These are phyloP conservation scores for Alternaria burnsii DNA, from an alignment of 2,329 filamentous ascomycete species.

Conservation along the genomic window DNA sequence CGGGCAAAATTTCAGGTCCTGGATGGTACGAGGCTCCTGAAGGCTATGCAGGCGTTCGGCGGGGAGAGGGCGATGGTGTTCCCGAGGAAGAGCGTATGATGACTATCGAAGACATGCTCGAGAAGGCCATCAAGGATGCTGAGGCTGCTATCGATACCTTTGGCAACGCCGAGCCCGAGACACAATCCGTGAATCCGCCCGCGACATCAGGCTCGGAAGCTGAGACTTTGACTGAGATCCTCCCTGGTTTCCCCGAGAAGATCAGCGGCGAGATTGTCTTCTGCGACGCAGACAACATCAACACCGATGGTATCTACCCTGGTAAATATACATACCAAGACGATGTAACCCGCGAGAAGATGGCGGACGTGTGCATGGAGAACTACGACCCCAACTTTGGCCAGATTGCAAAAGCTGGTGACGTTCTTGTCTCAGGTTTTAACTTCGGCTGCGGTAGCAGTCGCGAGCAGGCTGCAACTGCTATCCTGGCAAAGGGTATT, in stretches of 20 bases:
- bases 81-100: constrained; percentile 70
- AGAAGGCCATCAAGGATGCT: constrained; percentile 73
- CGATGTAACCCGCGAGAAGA: constrained; percentile 75
- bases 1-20: constrained; percentile 76
- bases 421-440: constrained; percentile 85
- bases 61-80: constrained; percentile 76
- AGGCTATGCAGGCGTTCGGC: constrained; percentile 70
- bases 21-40: constrained; percentile 79
- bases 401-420: constrained; percentile 68
- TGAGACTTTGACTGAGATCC: constrained; percentile 69
- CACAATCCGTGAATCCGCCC: constrained; percentile 43
- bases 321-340: constrained; percentile 95
- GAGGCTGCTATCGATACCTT: constrained; percentile 68
- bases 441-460: constrained; percentile 88
- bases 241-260: constrained; percentile 85
- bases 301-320: constrained; percentile 92
- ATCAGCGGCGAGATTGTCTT: constrained; percentile 89
- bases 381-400: constrained; percentile 86
- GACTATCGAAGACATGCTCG: constrained; percentile 74
- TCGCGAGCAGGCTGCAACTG: constrained; percentile 87
- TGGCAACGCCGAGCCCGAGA: constrained; percentile 44
- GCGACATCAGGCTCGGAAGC: constrained; percentile 38
- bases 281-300: constrained; percentile 84
- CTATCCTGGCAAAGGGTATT: constrained; percentile 81
- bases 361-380: constrained; percentile 91